Percentiles rank a stretch among this genome's conserved stretches.
Evolutionary conservation across 768 basidiomycete species (phyloP).

Genomic region (Dendrothele bispora): DNA sequence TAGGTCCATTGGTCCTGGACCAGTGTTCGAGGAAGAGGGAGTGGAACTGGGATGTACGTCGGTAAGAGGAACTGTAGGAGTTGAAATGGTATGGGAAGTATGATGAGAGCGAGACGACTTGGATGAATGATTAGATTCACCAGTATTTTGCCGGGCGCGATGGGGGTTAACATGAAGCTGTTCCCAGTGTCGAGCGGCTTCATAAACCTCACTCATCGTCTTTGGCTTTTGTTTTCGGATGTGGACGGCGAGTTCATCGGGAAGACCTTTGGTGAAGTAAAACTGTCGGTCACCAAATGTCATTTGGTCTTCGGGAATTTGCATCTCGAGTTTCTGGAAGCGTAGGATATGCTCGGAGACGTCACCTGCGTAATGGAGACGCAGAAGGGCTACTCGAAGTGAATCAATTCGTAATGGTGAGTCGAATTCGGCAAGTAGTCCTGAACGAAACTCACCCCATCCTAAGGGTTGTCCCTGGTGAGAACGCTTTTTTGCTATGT

Average conservation of each 20-base stretch:
- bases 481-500: not conserved
- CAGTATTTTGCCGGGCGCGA: too few species aligned
- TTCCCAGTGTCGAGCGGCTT: slow-evolving; percentile 11
- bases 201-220: slow-evolving; percentile 11
- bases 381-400: not conserved
- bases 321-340: slow-evolving; percentile 6
- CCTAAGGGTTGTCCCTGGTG: not conserved
- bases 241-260: not conserved
- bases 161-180: too few species aligned
- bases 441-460: not conserved
- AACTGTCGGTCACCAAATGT: slow-evolving; percentile 6
- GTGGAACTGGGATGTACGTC: too few species aligned
- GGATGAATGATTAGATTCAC: too few species aligned
- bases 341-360: slow-evolving; percentile 1
- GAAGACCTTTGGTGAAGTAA: not conserved
- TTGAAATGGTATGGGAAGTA: too few species aligned
- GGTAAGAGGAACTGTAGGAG: too few species aligned
- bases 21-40: not conserved
- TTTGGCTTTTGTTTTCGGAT: not conserved
- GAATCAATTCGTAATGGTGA: not conserved
- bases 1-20: slow-evolving; percentile 7
- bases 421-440: not conserved
- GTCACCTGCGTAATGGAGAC: not conserved
- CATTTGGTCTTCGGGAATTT: not conserved
- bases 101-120: too few species aligned